Conservation (phyloP, 345 rosid species). For the Ceriops decandra region DNA sequence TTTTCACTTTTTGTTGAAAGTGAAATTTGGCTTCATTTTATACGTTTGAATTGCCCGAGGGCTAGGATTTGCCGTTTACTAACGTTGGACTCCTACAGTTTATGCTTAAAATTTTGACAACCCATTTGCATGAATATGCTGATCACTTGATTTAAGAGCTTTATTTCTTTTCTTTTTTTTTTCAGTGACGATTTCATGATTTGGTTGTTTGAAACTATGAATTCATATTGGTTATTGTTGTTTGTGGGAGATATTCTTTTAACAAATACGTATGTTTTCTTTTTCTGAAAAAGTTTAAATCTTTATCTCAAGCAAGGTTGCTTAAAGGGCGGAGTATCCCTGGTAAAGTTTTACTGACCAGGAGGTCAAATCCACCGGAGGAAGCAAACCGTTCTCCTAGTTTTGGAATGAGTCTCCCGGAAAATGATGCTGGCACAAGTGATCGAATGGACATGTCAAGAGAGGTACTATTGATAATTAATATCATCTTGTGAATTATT, state of each 20-base stretch:
- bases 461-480: slow-evolving; percentile 37
- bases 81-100: background rate
- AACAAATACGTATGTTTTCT: no score
- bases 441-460: slow-evolving; percentile 40
- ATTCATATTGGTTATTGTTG: slow-evolving; percentile 8
- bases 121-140: background rate
- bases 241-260: no score
- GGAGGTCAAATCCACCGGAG: slow-evolving; percentile 61
- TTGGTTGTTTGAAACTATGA: background rate
- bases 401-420: slow-evolving; percentile 65
- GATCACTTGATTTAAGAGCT: slow-evolving; percentile 3
- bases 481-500: background rate
- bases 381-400: slow-evolving; percentile 45
- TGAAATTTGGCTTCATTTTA: no score
- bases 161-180: background rate
- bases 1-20: no score
- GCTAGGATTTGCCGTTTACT: no score
- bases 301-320: slow-evolving; percentile 40
- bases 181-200: background rate
- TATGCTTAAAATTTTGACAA: background rate
- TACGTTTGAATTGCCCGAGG: no score
- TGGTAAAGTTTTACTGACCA: slow-evolving; percentile 76
- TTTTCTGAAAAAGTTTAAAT: no score
- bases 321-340: slow-evolving; percentile 88
- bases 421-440: slow-evolving; percentile 64